Evolutionary conservation across 164 flowering plant genomes (phyloP).

Genomic region (Stephania yunnanensis): DNA sequence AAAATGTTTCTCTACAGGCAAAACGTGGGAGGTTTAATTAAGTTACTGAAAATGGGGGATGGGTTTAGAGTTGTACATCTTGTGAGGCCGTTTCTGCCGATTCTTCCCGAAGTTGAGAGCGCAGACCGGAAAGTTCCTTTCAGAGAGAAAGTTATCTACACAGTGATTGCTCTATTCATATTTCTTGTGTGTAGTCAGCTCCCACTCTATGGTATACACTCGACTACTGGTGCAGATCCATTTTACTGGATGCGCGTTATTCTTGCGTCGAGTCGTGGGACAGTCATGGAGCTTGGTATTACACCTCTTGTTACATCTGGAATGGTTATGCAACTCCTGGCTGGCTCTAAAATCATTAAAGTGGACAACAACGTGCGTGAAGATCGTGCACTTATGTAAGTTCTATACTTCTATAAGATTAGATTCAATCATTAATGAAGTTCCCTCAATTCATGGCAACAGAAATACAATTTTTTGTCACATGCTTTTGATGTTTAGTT

Average conservation of each 20-base stretch:
- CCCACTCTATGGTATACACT: conserved; percentile 7
- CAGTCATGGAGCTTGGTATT: conserved; percentile 10
- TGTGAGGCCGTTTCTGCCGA: too few species aligned
- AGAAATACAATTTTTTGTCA: neutral
- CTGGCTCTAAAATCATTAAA: conserved; percentile 6
- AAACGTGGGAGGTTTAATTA: too few species aligned
- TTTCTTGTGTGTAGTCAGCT: conserved; percentile 7
- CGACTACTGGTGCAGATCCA: conserved; percentile 7
- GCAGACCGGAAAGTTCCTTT: conserved; percentile 8
- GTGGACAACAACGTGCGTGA: conserved; percentile 6
- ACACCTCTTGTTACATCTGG: conserved; percentile 9
- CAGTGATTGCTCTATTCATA: neutral
- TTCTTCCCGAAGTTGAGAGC: conserved; percentile 9
- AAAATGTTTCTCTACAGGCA: too few species aligned
- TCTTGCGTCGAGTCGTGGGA: conserved; percentile 7
- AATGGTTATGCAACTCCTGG: conserved; percentile 7
- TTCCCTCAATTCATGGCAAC: neutral
- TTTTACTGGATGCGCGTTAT: conserved; percentile 9
- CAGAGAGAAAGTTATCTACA: conserved; percentile 9
- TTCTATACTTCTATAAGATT: neutral
- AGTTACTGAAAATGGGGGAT: too few species aligned
- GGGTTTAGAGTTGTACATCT: too few species aligned
- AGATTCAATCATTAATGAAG: neutral
- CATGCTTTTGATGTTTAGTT: neutral
- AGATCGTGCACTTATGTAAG: conserved; percentile 4